Conservation (phyloP, 176 grass and related monocot genomes). For the Calamus simplicifolius region DNA sequence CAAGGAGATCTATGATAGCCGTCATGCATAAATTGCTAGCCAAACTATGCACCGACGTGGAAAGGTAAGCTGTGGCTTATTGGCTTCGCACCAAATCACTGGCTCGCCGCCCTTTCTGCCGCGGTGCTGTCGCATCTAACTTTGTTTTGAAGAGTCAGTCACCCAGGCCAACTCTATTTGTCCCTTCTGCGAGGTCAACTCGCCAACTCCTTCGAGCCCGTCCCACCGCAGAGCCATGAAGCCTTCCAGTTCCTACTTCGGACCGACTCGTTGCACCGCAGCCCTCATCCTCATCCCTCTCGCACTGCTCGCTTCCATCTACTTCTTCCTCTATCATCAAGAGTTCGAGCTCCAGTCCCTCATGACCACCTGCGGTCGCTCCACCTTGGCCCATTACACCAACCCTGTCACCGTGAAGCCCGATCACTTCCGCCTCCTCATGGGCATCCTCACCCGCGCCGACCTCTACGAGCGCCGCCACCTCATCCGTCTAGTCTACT, state of each 20-base stretch:
- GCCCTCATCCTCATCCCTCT: not conserved
- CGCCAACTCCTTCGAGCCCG: no score
- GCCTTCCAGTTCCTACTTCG: not conserved
- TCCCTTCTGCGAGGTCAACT: no score
- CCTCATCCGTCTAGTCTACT: conserved; percentile 69
- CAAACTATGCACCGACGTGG: no score
- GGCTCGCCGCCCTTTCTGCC: no score
- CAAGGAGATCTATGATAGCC: no score
- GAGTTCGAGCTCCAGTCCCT: not conserved
- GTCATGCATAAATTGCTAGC: no score
- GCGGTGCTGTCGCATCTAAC: no score
- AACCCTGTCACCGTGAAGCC: not conserved
- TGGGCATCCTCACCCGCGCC: not conserved
- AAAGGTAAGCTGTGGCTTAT: no score
- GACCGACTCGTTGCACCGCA: not conserved
- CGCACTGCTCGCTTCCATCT: not conserved
- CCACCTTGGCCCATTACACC: no score
- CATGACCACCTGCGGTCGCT: not conserved
- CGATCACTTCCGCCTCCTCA: not conserved
- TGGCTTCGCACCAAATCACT: no score
- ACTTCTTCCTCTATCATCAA: not conserved
- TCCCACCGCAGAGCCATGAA: not conserved
- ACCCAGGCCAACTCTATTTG: no score
- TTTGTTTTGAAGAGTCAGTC: no score
- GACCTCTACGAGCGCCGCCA: conserved; percentile 3